phyloP scores from a whole-genome alignment of 2,329 filamentous ascomycete genomes.

The Epichloe elymi region DNA sequence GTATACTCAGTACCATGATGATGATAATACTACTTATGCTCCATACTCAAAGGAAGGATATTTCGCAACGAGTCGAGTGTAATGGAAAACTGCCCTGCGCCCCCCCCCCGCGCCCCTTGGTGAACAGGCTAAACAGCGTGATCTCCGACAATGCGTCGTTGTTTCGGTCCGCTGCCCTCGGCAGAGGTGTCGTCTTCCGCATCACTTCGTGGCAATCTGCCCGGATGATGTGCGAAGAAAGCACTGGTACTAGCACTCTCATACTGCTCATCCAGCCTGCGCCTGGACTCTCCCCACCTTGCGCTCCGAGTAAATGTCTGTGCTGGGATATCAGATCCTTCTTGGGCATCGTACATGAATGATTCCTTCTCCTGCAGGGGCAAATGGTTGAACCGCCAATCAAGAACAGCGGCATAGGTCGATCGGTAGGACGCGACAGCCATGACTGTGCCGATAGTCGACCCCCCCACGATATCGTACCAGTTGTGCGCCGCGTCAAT shows the following conservation, averaged over 20 bases:
- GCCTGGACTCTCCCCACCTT: constrained; percentile 15
- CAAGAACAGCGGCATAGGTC: constrained; percentile 55
- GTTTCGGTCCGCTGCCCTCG: not conserved
- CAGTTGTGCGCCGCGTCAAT: constrained; percentile 56
- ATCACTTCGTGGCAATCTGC: not conserved
- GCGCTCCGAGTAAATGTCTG: constrained; percentile 14
- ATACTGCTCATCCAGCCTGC: constrained; percentile 3
- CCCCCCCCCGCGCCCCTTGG: no score
- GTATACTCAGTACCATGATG: no score
- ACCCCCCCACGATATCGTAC: constrained; percentile 57
- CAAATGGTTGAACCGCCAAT: constrained; percentile 56
- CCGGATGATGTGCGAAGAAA: not conserved
- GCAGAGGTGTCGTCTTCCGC: not conserved
- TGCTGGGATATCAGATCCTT: constrained; percentile 8
- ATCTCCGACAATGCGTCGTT: not conserved
- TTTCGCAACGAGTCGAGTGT: not conserved
- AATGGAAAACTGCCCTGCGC: not conserved
- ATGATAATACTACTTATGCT: no score
- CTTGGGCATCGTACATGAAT: constrained; percentile 7
- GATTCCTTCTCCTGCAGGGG: constrained; percentile 33
- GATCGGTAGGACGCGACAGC: constrained; percentile 52
- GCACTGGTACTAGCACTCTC: not conserved
- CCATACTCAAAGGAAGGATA: no score
- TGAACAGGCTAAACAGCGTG: not conserved
- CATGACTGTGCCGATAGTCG: constrained; percentile 47